These are phyloP conservation scores for Papiliotrema terrestris DNA, from an alignment of 1,284 basidiomycete genomes.

Conservation along the genomic window DNA sequence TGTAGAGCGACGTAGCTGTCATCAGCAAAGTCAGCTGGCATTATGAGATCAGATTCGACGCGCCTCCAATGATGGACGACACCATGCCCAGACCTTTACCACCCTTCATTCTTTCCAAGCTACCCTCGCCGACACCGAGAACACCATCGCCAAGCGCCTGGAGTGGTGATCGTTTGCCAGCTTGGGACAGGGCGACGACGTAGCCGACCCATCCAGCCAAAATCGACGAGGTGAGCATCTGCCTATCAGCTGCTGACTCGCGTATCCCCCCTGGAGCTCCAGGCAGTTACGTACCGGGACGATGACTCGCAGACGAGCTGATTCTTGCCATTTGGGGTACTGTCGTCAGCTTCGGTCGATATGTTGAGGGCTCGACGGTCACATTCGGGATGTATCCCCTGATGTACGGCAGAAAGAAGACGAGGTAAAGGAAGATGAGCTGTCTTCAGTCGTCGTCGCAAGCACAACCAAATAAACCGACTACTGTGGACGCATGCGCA, in stretches of 20 bases:
- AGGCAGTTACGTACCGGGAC: constrained; percentile 34
- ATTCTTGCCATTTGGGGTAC: constrained; percentile 49
- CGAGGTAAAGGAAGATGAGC: constrained; percentile 47
- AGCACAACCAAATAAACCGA: not conserved
- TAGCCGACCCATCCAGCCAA: constrained; percentile 41
- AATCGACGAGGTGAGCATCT: constrained; percentile 40
- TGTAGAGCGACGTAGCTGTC: constrained; percentile 41
- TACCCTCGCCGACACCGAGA: constrained; percentile 20
- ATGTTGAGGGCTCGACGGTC: constrained; percentile 7
- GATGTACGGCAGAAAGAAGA: constrained; percentile 46
- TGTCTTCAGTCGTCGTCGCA: constrained; percentile 19
- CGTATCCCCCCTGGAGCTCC: not conserved
- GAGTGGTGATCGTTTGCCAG: constrained; percentile 24
- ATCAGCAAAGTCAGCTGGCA: not conserved
- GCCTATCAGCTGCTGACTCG: not conserved
- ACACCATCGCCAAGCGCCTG: constrained; percentile 27
- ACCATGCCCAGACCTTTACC: constrained; percentile 27
- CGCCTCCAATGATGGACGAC: constrained; percentile 36
- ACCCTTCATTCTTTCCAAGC: constrained; percentile 15
- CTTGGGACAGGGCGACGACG: constrained; percentile 39
- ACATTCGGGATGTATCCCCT: constrained; percentile 48
- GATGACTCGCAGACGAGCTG: constrained; percentile 38
- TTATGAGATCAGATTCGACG: constrained; percentile 9
- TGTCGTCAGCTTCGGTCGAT: constrained; percentile 13
- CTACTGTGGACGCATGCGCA: constrained; percentile 29